Evolutionary conservation across 2,329 filamentous ascomycete genomes (phyloP).

Genomic region (Verticillium isaacii): DNA sequence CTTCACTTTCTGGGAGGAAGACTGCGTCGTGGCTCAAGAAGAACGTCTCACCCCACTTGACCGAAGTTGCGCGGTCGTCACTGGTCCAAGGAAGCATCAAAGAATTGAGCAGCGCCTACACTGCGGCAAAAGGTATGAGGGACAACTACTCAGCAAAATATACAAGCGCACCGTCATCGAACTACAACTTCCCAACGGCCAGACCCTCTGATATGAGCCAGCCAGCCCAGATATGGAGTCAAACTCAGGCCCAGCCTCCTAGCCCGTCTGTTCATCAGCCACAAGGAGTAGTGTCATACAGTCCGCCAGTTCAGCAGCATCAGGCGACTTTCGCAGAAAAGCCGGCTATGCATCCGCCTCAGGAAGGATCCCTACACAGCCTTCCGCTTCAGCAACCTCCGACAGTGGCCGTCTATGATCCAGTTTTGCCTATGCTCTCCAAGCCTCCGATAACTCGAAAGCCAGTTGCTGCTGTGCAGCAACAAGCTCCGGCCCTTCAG

Average conservation of each 20-base stretch:
- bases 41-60: background rate
- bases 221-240: background rate
- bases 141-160: background rate
- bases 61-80: background rate
- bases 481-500: background rate
- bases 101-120: background rate
- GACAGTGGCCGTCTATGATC: background rate
- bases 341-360: background rate
- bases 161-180: background rate
- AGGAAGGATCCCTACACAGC: background rate
- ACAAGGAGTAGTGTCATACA: background rate
- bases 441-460: background rate
- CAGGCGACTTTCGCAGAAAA: background rate
- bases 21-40: conserved; percentile 2
- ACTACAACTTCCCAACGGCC: background rate
- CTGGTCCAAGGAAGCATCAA: background rate
- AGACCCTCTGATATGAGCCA: background rate
- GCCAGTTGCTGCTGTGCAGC: background rate
- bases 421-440: background rate
- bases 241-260: background rate
- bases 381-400: background rate
- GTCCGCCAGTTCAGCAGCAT: background rate
- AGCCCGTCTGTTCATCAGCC: background rate
- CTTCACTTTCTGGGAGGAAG: background rate
- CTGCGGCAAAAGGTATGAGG: background rate